Base-by-base conservation (phyloP, 371 early-diverging fungal genomes). In the Actinomortierella ambigua region DNA sequence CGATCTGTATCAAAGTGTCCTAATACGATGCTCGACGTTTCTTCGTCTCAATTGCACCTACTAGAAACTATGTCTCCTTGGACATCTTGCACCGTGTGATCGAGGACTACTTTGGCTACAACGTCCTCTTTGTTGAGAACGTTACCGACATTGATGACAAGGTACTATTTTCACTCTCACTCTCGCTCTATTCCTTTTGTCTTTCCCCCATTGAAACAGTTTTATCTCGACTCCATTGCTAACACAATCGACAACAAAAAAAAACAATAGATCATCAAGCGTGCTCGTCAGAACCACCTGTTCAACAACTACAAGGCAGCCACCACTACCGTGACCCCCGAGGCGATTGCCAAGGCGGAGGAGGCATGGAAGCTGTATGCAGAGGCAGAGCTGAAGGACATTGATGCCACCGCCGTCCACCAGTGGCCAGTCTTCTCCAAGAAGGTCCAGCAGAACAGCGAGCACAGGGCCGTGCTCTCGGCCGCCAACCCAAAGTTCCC, bases 141-240 rank as follows among this genome's bases (percentile, higher is more conserved):
- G 92, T 99, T 53, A 99, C 99, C 39, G 99, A 99, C 79, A 96
- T 99, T 75, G 99, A 99, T 76, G 99, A 99, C 77, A 99, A 99
- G 84, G 90, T 89, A 76, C 39, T 34, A 34, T 34, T 6, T 6
- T 34, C 4, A 34, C 34, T 34, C 34, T 11, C 34, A 4, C 34
- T n/a, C n/a, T n/a, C n/a, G n/a, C n/a, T n/a, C n/a, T n/a, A n/a
- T n/a, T n/a, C n/a, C n/a, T n/a, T n/a, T n/a, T n/a, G n/a, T n/a
- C n/a, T n/a, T n/a, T n/a, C n/a, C n/a, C n/a, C n/a, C n/a, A n/a
- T n/a, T n/a, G n/a, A n/a, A n/a, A n/a, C n/a, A n/a, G n/a, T n/a
- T n/a, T n/a, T n/a, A n/a, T n/a, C n/a, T n/a, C n/a, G n/a, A 46
- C 46, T 46, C 8, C n/a, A n/a, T 20, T 22, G 46, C n/a, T 46